phyloP scores from a whole-genome alignment of 148 eudicot genomes.

The Nepenthes gracilis region DNA sequence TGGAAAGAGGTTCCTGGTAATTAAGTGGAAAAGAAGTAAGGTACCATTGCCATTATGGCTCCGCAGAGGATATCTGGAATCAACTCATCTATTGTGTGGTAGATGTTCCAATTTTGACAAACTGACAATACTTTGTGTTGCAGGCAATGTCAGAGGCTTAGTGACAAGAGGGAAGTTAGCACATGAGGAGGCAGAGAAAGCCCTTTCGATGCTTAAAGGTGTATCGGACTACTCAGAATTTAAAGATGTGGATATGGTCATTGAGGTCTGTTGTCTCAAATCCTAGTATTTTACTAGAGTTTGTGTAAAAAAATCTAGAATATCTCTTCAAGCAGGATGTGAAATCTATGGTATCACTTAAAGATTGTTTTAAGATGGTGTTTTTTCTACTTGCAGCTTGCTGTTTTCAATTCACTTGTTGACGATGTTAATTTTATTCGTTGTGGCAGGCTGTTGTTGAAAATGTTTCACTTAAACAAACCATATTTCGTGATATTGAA shows the following conservation, averaged over 20 bases:
- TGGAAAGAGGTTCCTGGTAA: too few species aligned
- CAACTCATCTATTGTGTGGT: neutral
- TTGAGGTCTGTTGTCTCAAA: constrained; percentile 46
- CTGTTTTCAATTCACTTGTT: neutral
- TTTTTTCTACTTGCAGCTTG: neutral
- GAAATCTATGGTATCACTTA: neutral
- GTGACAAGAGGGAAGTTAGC: constrained; percentile 64
- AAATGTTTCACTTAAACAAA: constrained; percentile 68
- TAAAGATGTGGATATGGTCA: constrained; percentile 83
- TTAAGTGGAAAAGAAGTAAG: too few species aligned
- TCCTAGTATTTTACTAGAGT: neutral
- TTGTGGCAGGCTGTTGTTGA: constrained; percentile 79
- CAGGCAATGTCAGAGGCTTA: constrained; percentile 66
- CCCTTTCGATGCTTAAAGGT: constrained; percentile 73
- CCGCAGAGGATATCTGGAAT: neutral
- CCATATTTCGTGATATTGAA: constrained; percentile 78
- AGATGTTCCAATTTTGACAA: neutral
- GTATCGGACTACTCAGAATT: constrained; percentile 80
- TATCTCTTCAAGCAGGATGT: neutral
- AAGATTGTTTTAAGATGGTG: neutral
- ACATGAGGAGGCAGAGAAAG: constrained; percentile 67
- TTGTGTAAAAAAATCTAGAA: neutral
- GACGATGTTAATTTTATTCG: constrained; percentile 11
- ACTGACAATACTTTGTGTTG: constrained; percentile 13
- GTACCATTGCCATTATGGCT: neutral